Base-by-base conservation (phyloP, 441 rosid genomes). In the Brassica balearica region DNA sequence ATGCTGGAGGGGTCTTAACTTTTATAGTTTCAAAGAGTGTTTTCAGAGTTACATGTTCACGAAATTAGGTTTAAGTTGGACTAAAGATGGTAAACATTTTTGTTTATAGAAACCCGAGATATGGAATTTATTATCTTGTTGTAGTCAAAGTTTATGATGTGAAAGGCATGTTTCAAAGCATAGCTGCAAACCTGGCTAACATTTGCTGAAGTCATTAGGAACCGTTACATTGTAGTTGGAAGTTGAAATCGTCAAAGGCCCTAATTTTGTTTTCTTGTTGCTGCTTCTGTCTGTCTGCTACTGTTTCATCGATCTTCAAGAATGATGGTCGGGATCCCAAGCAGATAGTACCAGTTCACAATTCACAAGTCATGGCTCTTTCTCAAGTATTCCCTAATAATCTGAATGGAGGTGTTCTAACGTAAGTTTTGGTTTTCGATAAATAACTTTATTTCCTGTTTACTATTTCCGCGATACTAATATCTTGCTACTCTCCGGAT, bases 371-470 rank as follows among this genome's bases (percentile, higher is more conserved):
- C 77, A 77, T 85, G 83, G 93, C 99, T 78, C 92, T 97, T 65
- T 86, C 96, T 77, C 97, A 92, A 90, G 95, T 84, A 78, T 90
- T 89, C 84, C 94, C 96, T 4, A 97, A 86, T 87, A 92, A 90
- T 87, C 88, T 81, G 72, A 93, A 88, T 86, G 99, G 97, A 76
- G 82, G 84, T 65, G 51, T 84, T 65, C 85, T 90, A 73, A 91
- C 93, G 99, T 97, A 90, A 91, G 99, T 80, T 80, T 19, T 11
- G 5, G 12, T 64, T 78, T 79, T 79, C 38, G 51, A 63, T 74
- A 65, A 46, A 63, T 77, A 51, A 23, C 51, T 62, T 29, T 81
- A 58, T 10, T 48, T 34, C 73, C 53, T 70, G 56, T 69, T 63
- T 29, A 48, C 78, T 43, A 71, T 80, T 72, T 79, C 34, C 66